Evolutionary conservation across 1,284 basidiomycete species (phyloP), one percentile per base, ranked within the genome.

Genomic region (Gomphus bonarii): DNA sequence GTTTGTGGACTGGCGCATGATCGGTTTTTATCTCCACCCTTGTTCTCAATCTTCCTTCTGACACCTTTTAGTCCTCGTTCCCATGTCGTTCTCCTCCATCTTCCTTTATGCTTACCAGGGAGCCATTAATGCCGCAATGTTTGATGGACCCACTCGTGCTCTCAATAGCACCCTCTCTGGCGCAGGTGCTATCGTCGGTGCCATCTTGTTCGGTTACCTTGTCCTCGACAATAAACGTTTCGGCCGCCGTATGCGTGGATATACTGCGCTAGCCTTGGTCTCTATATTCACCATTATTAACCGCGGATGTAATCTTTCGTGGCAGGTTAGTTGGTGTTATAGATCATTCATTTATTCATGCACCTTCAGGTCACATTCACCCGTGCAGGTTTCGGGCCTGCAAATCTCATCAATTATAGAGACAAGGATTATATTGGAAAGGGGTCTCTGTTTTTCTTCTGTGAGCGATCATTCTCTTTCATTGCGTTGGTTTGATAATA

Each of bases 371-470:
- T 56, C 44, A 50, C 65, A 18, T 73, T 72, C 60, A 60, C 58
- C n/a, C 66, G 68, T 57, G 65, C 60, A 40, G 59, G 11, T 42
- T 61, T 22, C 55, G 60, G 36, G 62, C 62, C 35, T 20, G 47
- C 35, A 6, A 54, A 50, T 44, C 40, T 59, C 40, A 68, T 72
- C 62, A 71, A 69, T 66, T 73, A 72, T 63, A 61, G 69, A 35
- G 64, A 71, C 54, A 44, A 55, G 20, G 56, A 60, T 50, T 72
- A 70, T 62, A 53, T 53, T 42, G 65, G 65, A 55, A 72, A 71
- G 63, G 72, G 66, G 57, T 65, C 70, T 33, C 64, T 73, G 36
- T 72, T 60, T 67, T 73, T 73, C 62, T 71, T 75, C 65, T 75
- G 71, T 71, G 61, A 55, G 33, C 61, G 52, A 33, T 36, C 50